These are phyloP conservation scores for Rhodotorula sp. DNA, from an alignment of 1,284 basidiomycete species.

Conservation along the genomic window DNA sequence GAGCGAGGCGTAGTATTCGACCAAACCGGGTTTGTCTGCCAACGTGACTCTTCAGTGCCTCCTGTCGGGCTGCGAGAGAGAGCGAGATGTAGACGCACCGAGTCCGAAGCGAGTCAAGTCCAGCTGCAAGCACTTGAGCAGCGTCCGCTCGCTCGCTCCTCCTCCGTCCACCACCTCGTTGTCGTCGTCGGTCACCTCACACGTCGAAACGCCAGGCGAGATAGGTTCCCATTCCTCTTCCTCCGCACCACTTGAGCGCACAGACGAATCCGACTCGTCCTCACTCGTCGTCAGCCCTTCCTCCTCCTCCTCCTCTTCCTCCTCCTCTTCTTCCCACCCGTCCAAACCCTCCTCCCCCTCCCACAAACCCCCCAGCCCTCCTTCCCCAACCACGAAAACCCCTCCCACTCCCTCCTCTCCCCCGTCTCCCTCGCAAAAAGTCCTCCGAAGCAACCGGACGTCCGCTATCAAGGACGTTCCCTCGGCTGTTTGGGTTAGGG, in stretches of 20 bases:
- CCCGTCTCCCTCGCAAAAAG: conserved; percentile 15
- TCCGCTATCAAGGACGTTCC: conserved; percentile 38
- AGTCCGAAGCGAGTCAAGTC: conserved; percentile 39
- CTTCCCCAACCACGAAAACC: conserved; percentile 34
- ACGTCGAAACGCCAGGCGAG: not conserved
- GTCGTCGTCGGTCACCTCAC: not conserved
- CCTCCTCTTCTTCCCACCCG: conserved; percentile 1
- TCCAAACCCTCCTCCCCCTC: conserved; percentile 28
- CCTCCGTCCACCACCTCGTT: conserved; percentile 9
- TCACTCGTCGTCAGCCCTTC: conserved; percentile 12
- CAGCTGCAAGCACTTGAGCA: conserved; percentile 42
- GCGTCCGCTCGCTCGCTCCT: conserved; percentile 22
- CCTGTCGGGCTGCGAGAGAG: not conserved
- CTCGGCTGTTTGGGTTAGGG: conserved; percentile 39
- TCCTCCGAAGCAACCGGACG: conserved; percentile 34
- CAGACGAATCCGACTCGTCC: not conserved
- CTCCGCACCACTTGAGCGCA: not conserved
- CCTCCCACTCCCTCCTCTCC: conserved; percentile 28
- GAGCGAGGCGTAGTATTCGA: conserved; percentile 37
- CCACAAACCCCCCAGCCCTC: conserved; percentile 37
- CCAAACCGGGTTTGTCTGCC: conserved; percentile 42
- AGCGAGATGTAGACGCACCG: conserved; percentile 10
- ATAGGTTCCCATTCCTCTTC: conserved; percentile 4
- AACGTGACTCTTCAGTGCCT: not conserved
- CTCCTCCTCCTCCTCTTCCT: not conserved